Base-by-base conservation (phyloP, 2,329 filamentous ascomycete genomes). In the Meredithiella fracta region DNA sequence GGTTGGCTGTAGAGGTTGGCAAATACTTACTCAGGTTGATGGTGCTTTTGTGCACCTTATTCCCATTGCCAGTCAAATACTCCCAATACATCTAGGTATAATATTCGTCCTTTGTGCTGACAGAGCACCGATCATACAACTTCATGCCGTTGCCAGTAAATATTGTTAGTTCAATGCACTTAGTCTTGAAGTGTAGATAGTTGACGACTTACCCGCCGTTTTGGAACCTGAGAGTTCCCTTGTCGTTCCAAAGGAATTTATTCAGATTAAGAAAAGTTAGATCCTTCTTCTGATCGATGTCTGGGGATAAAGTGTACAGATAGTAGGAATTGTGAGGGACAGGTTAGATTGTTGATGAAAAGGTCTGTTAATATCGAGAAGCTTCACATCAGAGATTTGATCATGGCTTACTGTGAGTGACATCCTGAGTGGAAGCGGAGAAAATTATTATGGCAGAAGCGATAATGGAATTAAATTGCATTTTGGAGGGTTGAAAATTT, bases 191-290 rank as follows among this genome's bases (percentile, higher is more conserved):
- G 44, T 1, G 25, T 15, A 22, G 22, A 22, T 1, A 52, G 2
- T n/a, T 11, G 29, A 5, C 1, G n/a, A 56, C 54, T 31, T 15
- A 56, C 54, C 47, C 47, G 3, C 54, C 54, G 23, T 42, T 38
- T 11, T 26, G 22, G 20, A 31, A 56, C 34, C 51, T 38, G 3
- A 56, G 17, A 31, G 37, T 26, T 6, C 55, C 55, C n/a, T 23
- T 17, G 15, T 57, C 31, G 34, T 57, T 57, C 49, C 44, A 14
- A 2, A 57, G 29, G 37, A 37, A 57, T 23, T 51, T 29, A 29
- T 57, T 57, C 2, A 57, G 50, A 25, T 57, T 50, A 6, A 53
- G 17, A 8, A 20, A 42, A 11, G 55, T 38, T n/a, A 47, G 9
- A 8, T 34, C n/a, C n/a, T 53, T 47, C 15, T 47, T 53, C 11